Evolutionary conservation across 108 stramenopile genomes (phyloP), one percentile per base, ranked within the genome.

Genomic region (Pseudonitzschia multistriata): DNA sequence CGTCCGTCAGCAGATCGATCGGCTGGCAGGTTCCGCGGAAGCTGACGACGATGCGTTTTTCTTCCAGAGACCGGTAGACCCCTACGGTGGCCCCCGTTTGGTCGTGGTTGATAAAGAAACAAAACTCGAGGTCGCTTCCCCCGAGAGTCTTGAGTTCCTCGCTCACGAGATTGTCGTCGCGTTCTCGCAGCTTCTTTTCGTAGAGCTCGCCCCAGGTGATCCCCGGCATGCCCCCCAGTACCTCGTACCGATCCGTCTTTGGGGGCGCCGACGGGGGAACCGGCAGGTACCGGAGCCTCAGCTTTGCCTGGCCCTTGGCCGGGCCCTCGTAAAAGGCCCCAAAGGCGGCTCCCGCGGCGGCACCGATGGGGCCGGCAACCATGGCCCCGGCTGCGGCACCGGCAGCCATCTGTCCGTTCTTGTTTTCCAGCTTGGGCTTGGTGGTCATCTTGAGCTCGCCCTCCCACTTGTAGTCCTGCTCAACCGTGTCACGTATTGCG

Each of bases 1-100:
- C 87, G 71, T 95, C 93, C 25, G 90, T 91, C 5, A 92, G 66
- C 39, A 95, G 49, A 80, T 95, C 93, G 40, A 81, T 83, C 29
- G 84, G 83, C 30, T 74, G 80, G 55, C 88, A 91, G 2, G 93
- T 95, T 8, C 93, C 93, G 8, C 93, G 82, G 61, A 95, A 95
- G 3, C 87, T 83, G 0, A 92, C 72, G 28, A 85, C 83, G 56
- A 95, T 89, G 39, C 85, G 36, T 47, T 74, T 79, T 40, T 74
- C 74, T 59, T 90, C 79, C 50, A 89, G 61, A 11, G 79, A 80
- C 25, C 92, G 70, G 70, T 93, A 93, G 0, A 93, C 79, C 36
- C 81, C 81, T 72, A 86, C 88, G 39, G 79, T 79, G 21, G 87
- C 87, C 54, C 93, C 93, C 5, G 93, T 94, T 11, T 37, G 40